Evolutionary conservation across 441 rosid species (phyloP).

Genomic region (Pelargonium australe): DNA sequence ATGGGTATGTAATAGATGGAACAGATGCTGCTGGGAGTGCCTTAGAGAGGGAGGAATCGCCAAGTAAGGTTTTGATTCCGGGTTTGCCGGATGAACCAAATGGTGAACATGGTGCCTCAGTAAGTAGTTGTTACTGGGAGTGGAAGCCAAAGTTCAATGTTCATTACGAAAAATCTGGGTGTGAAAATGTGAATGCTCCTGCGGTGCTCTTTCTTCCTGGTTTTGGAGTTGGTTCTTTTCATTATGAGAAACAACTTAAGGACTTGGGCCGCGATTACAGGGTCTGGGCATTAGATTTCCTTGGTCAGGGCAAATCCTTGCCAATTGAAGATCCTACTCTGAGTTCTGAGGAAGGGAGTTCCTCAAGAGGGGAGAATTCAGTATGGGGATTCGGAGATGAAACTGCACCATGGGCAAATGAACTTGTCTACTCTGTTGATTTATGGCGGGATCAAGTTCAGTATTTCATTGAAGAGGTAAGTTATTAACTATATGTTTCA

Average conservation of each 20-base stretch:
- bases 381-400: slow-evolving; percentile 89
- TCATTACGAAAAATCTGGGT: slow-evolving; percentile 69
- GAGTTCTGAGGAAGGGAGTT: slow-evolving; percentile 24
- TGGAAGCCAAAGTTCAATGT: slow-evolving; percentile 77
- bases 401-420: slow-evolving; percentile 71
- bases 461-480: slow-evolving; percentile 65
- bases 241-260: slow-evolving; percentile 77
- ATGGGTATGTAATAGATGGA: slow-evolving; percentile 53
- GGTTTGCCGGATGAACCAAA: slow-evolving; percentile 60
- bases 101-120: slow-evolving; percentile 45
- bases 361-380: slow-evolving; percentile 26
- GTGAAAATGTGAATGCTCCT: slow-evolving; percentile 57
- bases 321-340: slow-evolving; percentile 70
- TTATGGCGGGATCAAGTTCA: slow-evolving; percentile 82
- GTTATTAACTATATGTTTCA: not conserved
- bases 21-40: slow-evolving; percentile 35
- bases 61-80: slow-evolving; percentile 51
- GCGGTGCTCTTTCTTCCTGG: slow-evolving; percentile 83
- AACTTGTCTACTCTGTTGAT: slow-evolving; percentile 73
- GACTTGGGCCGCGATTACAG: slow-evolving; percentile 80
- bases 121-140: slow-evolving; percentile 58
- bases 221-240: slow-evolving; percentile 92
- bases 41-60: slow-evolving; percentile 34
- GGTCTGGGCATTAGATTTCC: slow-evolving; percentile 92
- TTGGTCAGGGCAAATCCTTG: slow-evolving; percentile 85